Evolutionary conservation across 2,329 filamentous ascomycete species (phyloP), one percentile per base, ranked within the genome.

Genomic region (Claviceps purpurea): DNA sequence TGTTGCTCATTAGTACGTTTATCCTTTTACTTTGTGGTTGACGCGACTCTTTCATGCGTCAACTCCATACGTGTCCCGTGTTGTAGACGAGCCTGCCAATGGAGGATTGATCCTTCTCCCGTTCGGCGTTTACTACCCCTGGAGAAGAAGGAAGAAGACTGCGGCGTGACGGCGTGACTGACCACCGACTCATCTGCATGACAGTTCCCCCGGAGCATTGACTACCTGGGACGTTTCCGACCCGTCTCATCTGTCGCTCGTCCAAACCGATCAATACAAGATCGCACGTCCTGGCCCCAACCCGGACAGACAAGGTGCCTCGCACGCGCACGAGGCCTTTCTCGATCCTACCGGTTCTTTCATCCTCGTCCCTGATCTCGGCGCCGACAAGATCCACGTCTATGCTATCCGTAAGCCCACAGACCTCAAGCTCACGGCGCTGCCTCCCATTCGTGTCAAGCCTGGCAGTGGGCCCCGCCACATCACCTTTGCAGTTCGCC

Each of bases 381-480:
- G 84, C 42, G 73, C 76, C 52, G 84, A 87, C 58, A 59, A 79
- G 6, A 64, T 87, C 47, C 79, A 77, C 56, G 66, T 70, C 52
- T 87, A 78, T 62, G 61, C 67, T 51, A 71, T 84, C 59, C 52
- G 52, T 49, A 49, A 37, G 6, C 24, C 49, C 8, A 66, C 78
- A 56, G 71, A 72, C 46, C 61, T 67, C 6, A 70, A 73, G 37
- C 67, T 78, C 7, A 60, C 60, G 18, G 60, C 66, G 22, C 57
- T 67, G 20, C 56, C 62, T 6, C 70, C 76, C 7, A 64, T 78
- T 39, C 56, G 65, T 39, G 63, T 73, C 50, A 56, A 69, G 38
- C 57, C 73, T 2, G 82, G 81, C 16, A 77, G 73, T 40, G 85
- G 85, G 0, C 85, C 84, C 1, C 73, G 84, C 37, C 84, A 88